Evolutionary conservation across 2,329 filamentous ascomycete genomes (phyloP), one percentile per base, ranked within the genome.

Genomic region (Fusarium hainanense): DNA sequence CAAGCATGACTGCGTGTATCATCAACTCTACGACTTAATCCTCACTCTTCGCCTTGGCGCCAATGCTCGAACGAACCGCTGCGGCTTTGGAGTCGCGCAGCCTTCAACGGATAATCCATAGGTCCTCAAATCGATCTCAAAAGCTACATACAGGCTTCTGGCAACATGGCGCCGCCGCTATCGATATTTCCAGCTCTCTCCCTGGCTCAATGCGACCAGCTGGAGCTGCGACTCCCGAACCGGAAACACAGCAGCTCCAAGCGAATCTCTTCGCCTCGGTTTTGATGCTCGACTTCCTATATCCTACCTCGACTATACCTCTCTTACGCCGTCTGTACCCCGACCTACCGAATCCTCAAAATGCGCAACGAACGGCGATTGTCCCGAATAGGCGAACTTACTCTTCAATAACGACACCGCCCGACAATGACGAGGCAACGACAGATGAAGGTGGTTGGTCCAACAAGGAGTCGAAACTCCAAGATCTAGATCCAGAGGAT

Each of bases 41-140:
- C 32, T 58, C 23, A 60, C 21, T 42, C 23, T n/a, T 48, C 47
- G 32, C 60, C 49, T 54, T 54, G 59, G 62, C 63, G 57, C 81
- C 80, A 77, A 87, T 88, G 85, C 84, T 88, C 74, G 86, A 88
- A 82, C 84, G 85, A 82, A 86, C 86, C 59, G 85, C 85, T 42
- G 82, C 83, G 66, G 82, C 81, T 77, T 78, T 88, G 78, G 87
- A 88, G 83, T 83, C 85, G 77, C 84, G 85, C 80, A 82, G 81
- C 71, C 80, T 88, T 76, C 84, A 85, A 77, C 82, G 85, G 77
- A 81, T 86, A 66, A 79, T 88, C 58, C 82, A 83, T 23, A 76
- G 72, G 47, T 70, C 79, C 49, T 72, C 83, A 37, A 82, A 80
- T 68, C 81, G 75, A 66, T 78, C 77, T 58, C 81, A 82, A 59